Evolutionary conservation across 2,329 filamentous ascomycete genomes (phyloP), one percentile per base, ranked within the genome.

Genomic region (Paraconiothyrium sp.): DNA sequence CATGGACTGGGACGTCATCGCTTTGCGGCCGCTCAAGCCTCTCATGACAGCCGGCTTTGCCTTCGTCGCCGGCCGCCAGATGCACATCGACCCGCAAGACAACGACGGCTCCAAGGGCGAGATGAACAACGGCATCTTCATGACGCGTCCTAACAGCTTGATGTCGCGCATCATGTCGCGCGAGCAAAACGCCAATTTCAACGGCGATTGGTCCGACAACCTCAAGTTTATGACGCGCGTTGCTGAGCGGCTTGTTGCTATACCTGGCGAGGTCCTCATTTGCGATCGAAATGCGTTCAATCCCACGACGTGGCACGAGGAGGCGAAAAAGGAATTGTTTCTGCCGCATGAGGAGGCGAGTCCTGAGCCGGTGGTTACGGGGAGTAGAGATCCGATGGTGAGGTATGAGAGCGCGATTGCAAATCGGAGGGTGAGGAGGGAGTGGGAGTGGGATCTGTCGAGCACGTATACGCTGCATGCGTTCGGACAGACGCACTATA

Each of bases 111-210:
- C 63, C 4, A 34, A 68, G 44, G 62, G 63, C 3, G 67, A 61
- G 1, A 64, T 68, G 50, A 71, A 71, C 63, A 67, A 70, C 37
- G 65, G 67, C 8, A 65, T 60, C 16, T 67, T 68, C 37, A 39
- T 71, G 59, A 63, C 65, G 13, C 58, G 57, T 59, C 59, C 20
- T 20, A 20, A 20, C 20, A 20, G 20, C 20, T 20, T 61, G n/a
- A 66, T 71, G 62, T 58, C 65, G 14, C 55, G 52, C n/a, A 63
- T 71, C 30, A 62, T 70, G 41, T 51, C 59, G 16, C 58, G 63
- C 30, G 67, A 71, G 32, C 20, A 20, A 20, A 20, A 20, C 20
- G 20, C 20, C 20, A 20, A 20, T 20, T 70, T 72, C 54, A 54
- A 67, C 48, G 64, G 65, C 27, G 54, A 22, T 0, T 71, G 67